These are phyloP conservation scores for Chalciporus sphaerocephalus DNA, from an alignment of 768 basidiomycete species.

Conservation along the genomic window DNA sequence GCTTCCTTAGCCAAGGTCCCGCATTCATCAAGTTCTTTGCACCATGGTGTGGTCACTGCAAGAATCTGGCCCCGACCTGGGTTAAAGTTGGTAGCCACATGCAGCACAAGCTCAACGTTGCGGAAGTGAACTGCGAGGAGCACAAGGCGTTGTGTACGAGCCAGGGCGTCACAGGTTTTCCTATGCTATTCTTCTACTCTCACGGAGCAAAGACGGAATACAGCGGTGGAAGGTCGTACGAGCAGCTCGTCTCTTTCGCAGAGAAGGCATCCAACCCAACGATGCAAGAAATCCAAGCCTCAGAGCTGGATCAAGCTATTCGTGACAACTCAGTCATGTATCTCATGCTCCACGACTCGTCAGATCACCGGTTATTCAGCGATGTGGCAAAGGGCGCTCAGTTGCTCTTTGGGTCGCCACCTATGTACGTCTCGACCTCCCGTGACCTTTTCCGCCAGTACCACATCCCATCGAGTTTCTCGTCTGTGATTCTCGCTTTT, in stretches of 20 bases:
- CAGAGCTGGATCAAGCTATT: slow-evolving; percentile 7
- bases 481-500: slow-evolving; percentile 65
- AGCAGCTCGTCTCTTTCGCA: slow-evolving; percentile 68
- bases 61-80: slow-evolving; percentile 86
- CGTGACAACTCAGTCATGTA: slow-evolving; percentile 16
- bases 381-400: slow-evolving; percentile 54
- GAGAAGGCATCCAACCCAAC: slow-evolving; percentile 59
- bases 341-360: slow-evolving; percentile 36
- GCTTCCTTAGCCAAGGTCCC: slow-evolving; percentile 42
- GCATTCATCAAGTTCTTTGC: slow-evolving; percentile 82
- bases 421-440: slow-evolving; percentile 42
- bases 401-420: slow-evolving; percentile 45
- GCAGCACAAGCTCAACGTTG: slow-evolving; percentile 69
- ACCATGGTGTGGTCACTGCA: slow-evolving; percentile 97
- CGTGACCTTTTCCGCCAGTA: slow-evolving; percentile 32
- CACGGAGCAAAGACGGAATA: slow-evolving; percentile 68
- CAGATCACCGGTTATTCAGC: slow-evolving; percentile 32
- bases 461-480: slow-evolving; percentile 33
- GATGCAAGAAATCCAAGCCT: slow-evolving; percentile 18
- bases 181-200: slow-evolving; percentile 71
- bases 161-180: slow-evolving; percentile 75
- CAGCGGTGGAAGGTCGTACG: slow-evolving; percentile 63
- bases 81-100: slow-evolving; percentile 64
- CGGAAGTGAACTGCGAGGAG: slow-evolving; percentile 86
- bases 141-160: slow-evolving; percentile 60